These are phyloP conservation scores for Chaetomium olivaceum DNA, from an alignment of 2,329 filamentous ascomycete species.

Conservation along the genomic window DNA sequence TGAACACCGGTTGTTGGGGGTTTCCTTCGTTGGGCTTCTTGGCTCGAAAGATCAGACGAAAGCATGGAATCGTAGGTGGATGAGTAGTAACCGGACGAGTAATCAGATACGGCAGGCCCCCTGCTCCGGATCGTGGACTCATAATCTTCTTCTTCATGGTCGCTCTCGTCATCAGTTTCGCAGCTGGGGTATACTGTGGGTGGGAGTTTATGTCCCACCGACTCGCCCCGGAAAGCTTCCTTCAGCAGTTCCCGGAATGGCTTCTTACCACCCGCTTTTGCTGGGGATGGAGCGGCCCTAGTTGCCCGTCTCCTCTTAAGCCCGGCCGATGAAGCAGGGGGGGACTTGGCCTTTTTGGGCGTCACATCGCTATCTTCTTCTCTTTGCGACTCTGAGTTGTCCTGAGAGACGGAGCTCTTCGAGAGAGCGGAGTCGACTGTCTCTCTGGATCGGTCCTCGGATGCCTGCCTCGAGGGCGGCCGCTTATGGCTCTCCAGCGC, in stretches of 20 bases:
- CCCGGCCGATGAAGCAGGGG: slow-evolving; percentile 41
- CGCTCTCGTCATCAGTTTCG: slow-evolving; percentile 32
- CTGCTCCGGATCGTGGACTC: slow-evolving; percentile 37
- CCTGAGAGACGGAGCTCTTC: slow-evolving; percentile 5
- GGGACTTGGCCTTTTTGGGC: slow-evolving; percentile 37
- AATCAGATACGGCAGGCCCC: slow-evolving; percentile 38
- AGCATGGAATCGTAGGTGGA: slow-evolving; percentile 37
- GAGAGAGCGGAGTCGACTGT: slow-evolving; percentile 9
- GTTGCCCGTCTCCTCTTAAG: slow-evolving; percentile 60
- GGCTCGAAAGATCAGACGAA: slow-evolving; percentile 33
- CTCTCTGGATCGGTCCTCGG: slow-evolving; percentile 31
- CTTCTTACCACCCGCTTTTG: slow-evolving; percentile 49
- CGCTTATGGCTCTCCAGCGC: slow-evolving; percentile 30
- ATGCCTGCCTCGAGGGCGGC: slow-evolving; percentile 30
- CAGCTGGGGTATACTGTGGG: slow-evolving; percentile 52
- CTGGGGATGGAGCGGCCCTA: slow-evolving; percentile 50
- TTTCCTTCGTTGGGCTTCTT: slow-evolving; percentile 31
- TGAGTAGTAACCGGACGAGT: slow-evolving; percentile 30
- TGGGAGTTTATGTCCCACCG: slow-evolving; percentile 48
- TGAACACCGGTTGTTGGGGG: slow-evolving; percentile 58
- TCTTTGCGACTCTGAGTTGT: slow-evolving; percentile 22
- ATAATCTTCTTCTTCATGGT: slow-evolving; percentile 29
- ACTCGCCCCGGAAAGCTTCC: slow-evolving; percentile 65
- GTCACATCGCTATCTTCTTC: slow-evolving; percentile 33
- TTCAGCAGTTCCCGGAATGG: slow-evolving; percentile 60